Evolutionary conservation across 2,329 filamentous ascomycete genomes (phyloP), one percentile per base, ranked within the genome.

Genomic region (Chaetomium globosum): DNA sequence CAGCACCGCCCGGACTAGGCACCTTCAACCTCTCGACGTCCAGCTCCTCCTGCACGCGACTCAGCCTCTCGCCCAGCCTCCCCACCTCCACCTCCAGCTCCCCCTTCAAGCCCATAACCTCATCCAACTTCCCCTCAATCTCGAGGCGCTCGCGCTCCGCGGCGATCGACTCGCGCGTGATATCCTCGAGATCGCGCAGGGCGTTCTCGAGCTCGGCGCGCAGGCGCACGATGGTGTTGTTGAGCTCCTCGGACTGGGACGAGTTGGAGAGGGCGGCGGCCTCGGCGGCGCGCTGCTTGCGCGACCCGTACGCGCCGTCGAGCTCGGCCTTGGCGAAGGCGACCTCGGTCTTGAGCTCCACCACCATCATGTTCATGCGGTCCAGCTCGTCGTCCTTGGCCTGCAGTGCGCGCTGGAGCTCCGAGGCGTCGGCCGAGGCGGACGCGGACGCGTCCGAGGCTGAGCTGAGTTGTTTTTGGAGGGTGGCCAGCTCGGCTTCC

Each of bases 281-380:
- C 69, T 87, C 84, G 13, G 83, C 82, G 23, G 85, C 85, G 26
- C 85, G 83, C 75, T 87, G 81, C 65, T 83, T 81, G 65, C 85
- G 82, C 64, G 82, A 82, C 64, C 85, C 85, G 73, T 87, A 87
- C 30, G 85, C 85, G 64, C 84, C 84, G 68, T 88, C 85, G 33
- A 88, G 80, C 74, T 88, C 85, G 21, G 85, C 85, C 72, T 84
- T 83, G 59, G 84, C 83, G 71, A 87, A 82, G 54, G 85, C 86
- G 65, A 86, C 78, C 71, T 87, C 85, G 61, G 84, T 87, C 80
- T 87, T 87, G 73, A 85, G 79, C 75, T 87, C 84, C 39, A 83
- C 81, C 62, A 86, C 74, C 71, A 81, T 80, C 72, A 80, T 77
- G 74, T 83, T 83, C 61, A 84, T 77, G 62, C 77, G 75, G 59